Evolutionary conservation across 805 yeast species (phyloP).

Genomic region (Maudiozyma saulgeensis): DNA sequence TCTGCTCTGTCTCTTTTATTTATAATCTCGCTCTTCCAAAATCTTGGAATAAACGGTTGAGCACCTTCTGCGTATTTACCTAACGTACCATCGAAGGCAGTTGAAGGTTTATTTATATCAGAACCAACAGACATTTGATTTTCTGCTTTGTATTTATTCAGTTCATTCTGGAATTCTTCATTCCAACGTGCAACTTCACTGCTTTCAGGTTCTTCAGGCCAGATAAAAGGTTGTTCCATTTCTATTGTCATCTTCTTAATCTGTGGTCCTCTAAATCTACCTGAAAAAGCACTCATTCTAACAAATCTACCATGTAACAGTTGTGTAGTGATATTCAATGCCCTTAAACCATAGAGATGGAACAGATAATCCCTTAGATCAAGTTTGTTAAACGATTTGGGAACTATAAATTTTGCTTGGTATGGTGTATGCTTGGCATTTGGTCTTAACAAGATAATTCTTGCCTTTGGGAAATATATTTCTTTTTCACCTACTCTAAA

Average conservation of each 20-base stretch:
- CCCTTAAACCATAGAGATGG: constrained; percentile 83
- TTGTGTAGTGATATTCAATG: constrained; percentile 79
- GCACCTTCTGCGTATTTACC: constrained; percentile 54
- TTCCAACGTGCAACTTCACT: constrained; percentile 35
- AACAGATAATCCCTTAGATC: constrained; percentile 90
- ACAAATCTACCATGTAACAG: constrained; percentile 62
- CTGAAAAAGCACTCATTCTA: constrained; percentile 48
- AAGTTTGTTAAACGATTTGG: constrained; percentile 84
- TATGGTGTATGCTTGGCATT: constrained; percentile 96
- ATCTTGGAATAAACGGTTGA: constrained; percentile 53
- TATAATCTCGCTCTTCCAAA: constrained; percentile 34
- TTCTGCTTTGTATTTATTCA: constrained; percentile 43
- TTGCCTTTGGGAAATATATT: constrained; percentile 77
- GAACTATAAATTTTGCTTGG: constrained; percentile 93
- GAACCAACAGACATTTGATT: constrained; percentile 42
- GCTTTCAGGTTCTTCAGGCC: constrained; percentile 61
- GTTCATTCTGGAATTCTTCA: constrained; percentile 34
- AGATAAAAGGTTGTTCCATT: constrained; percentile 88
- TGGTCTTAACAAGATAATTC: constrained; percentile 73
- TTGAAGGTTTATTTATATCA: constrained; percentile 55
- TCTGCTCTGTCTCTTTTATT: constrained; percentile 32
- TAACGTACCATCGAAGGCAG: constrained; percentile 60
- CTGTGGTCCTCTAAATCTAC: constrained; percentile 71
- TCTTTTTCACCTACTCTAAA: constrained; percentile 71
- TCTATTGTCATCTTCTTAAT: constrained; percentile 94